These are phyloP conservation scores for Wickerhamiella azymoides DNA, from an alignment of 805 yeast genomes.

Conservation along the genomic window DNA sequence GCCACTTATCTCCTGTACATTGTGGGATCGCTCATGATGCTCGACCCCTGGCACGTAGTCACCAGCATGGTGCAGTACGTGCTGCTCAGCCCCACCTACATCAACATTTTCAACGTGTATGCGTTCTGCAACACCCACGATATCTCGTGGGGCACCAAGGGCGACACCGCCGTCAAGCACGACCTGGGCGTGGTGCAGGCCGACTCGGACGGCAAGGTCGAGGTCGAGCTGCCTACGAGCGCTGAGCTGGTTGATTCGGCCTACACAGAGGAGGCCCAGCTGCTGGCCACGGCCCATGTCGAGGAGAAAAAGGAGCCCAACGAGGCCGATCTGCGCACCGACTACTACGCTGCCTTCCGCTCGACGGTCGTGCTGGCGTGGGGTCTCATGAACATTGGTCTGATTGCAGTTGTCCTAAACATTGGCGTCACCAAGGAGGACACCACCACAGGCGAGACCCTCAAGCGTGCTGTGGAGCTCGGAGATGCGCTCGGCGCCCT, in stretches of 20 bases:
- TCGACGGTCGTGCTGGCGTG: constrained; percentile 80
- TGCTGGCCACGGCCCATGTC: constrained; percentile 31
- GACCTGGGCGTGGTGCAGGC: constrained; percentile 79
- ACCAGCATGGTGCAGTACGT: constrained; percentile 78
- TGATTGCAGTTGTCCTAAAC: constrained; percentile 71
- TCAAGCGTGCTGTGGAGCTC: not conserved
- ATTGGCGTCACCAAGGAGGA: constrained; percentile 34
- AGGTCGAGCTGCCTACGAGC: constrained; percentile 62
- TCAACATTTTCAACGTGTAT: constrained; percentile 82
- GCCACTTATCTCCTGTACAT: constrained; percentile 77
- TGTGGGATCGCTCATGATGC: constrained; percentile 60
- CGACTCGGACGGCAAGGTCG: constrained; percentile 48
- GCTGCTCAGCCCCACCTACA: constrained; percentile 73
- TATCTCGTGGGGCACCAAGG: constrained; percentile 95
- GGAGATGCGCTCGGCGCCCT: too few species aligned
- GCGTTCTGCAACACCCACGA: constrained; percentile 95
- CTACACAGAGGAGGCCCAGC: constrained; percentile 50
- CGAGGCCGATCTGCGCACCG: constrained; percentile 45
- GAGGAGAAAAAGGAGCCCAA: constrained; percentile 22
- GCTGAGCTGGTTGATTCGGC: constrained; percentile 60
- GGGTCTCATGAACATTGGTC: constrained; percentile 74
- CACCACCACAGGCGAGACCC: constrained; percentile 16
- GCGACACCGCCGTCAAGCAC: constrained; percentile 47
- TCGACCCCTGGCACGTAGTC: constrained; percentile 88
- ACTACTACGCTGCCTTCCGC: constrained; percentile 82